Base-by-base conservation (phyloP, 768 basidiomycete species). In the Mycena indigotica region DNA sequence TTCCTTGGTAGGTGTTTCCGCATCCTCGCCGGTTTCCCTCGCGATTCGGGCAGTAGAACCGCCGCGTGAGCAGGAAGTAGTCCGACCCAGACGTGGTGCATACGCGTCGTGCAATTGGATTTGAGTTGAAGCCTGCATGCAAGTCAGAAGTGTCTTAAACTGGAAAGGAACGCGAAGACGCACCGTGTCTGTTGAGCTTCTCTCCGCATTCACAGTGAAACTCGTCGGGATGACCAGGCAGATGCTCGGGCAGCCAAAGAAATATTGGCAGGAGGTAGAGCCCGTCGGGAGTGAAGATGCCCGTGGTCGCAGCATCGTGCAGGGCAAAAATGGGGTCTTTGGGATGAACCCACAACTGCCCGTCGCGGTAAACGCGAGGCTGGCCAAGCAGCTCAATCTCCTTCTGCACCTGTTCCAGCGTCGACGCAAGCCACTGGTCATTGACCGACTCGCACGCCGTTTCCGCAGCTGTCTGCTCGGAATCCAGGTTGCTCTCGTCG, bases 151-250 rank as follows among this genome's bases (percentile, higher is more conserved):
- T 26, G 21, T 17, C 4, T 5, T 26, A 50, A 28, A 28, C n/a
- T 4, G 17, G 4, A n/a, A 28, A 35, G 17, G 32, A 35, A 35
- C 32, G 17, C 32, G n/a, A n/a, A n/a, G n/a, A n/a, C n/a, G n/a
- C n/a, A 50, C 49, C 49, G 13, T 50, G 49, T 15, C 23, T 23
- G 16, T 50, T 50, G 25, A 50, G 32, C 17, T 8, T 8, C 17
- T 35, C 8, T 26, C 49, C 49, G 16, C 49, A 50, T 50, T 50
- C 49, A 28, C 49, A 50, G 4, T 50, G 25, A 28, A 50, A 50
- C 2, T 16, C 12, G 24, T 50, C 49, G 2, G 49, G 49, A 50
- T 28, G 49, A 2, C 49, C 49, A 50, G 49, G 49, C 13, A 50
- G 28, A 28, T 28, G 29, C 2, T 25, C 4, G 4, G 49, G 49